Conservation (phyloP, 768 basidiomycete species). For the Kwoniella heveanensis region DNA sequence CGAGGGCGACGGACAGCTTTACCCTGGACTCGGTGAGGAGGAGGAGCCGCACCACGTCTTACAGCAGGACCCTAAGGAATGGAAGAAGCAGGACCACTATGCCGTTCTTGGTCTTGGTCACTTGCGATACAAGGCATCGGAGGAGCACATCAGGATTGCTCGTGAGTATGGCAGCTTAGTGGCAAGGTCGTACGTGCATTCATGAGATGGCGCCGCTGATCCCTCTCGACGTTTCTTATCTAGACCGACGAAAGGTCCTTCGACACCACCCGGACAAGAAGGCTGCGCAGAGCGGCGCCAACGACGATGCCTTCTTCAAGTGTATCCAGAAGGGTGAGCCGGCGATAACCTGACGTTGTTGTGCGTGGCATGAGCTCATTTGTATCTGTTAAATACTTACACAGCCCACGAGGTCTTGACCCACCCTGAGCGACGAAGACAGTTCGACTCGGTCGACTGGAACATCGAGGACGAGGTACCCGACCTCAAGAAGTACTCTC, state of each 20-base stretch:
- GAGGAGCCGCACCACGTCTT: conserved; percentile 72
- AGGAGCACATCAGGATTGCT: conserved; percentile 93
- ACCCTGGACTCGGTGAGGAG: conserved; percentile 91
- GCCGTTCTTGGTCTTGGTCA: conserved; percentile 92
- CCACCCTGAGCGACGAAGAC: conserved; percentile 80
- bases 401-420: conserved; percentile 86
- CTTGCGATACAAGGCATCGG: conserved; percentile 79
- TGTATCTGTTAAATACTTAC: neutral
- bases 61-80: conserved; percentile 89
- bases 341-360: neutral
- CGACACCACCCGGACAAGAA: conserved; percentile 99
- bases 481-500: conserved; percentile 43
- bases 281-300: conserved; percentile 62
- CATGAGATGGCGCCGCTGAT: conserved; percentile 1
- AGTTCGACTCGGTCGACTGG: conserved; percentile 96
- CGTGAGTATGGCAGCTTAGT: conserved; percentile 63
- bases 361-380: neutral
- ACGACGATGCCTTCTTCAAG: conserved; percentile 99
- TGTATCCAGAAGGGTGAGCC: conserved; percentile 81
- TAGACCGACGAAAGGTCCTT: conserved; percentile 98
- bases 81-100: conserved; percentile 99
- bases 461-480: conserved; percentile 75
- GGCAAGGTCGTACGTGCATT: neutral
- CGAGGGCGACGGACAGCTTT: conserved; percentile 67
- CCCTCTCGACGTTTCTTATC: neutral